Base-by-base conservation (phyloP, 192 early-diverging fungal species). In the Martensiomyces pterosporus region DNA sequence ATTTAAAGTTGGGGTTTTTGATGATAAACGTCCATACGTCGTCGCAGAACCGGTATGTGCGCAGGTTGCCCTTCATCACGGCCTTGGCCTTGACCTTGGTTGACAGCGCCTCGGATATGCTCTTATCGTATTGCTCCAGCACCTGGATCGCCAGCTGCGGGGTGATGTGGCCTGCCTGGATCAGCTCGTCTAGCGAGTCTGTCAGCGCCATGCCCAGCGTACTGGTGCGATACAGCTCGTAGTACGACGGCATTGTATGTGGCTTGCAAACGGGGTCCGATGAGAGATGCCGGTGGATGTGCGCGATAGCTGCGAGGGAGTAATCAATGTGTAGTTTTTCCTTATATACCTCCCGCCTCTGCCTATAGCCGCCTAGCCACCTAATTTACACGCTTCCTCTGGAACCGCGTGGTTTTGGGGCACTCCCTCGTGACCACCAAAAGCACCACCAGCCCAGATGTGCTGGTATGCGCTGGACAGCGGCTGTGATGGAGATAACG, bases 1-100 rank as follows among this genome's bases (percentile, higher is more conserved):
- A 84, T 36, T 85, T 82, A 64, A 98, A 90, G n/a, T 77, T 87
- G 21, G 90, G 84, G 33, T 84, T 79, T 24, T 88, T 83, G 41
- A 94, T 82, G 25, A 94, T 82, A 77, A 99, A 96, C 1, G 94
- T 97, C 93, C 93, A 99, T 18, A 99, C 94, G 49, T 99, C 97
- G 57, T 99, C 97, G 58, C 93, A 89, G 44, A 90, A 93, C 37
- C 93, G 83, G 65, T 97, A 99, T 18, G 85, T 91, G 50, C 88
- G 79, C 48, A 99, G 79, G 49, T 59, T 52, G 14, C 61, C 57
- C 87, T 92, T 95, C 43, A 99, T 81, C 9, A 78, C 82, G 10
- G 90, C 85, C 43, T 87, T 86, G 51, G 80, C 80, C 45, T 82
- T 80, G 34, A 97, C 94, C 54, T 82, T 80, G 27, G 52, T 74